phyloP scores from a whole-genome alignment of 2,329 filamentous ascomycete genomes.

The Cladosporium sp. region DNA sequence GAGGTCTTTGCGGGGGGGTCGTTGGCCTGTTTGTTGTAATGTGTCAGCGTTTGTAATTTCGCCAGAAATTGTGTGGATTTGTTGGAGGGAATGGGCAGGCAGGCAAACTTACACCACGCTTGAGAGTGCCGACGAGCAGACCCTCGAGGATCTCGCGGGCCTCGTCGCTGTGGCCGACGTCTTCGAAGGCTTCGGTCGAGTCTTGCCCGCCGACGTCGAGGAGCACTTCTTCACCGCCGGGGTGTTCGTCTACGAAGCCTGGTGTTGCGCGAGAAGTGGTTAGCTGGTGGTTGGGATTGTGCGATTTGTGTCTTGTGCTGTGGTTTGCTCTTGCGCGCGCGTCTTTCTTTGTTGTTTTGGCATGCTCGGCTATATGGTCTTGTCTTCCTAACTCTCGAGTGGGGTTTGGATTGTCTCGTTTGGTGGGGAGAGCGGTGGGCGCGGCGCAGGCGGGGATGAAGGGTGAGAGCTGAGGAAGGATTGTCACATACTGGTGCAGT shows the following conservation, averaged over 20 bases:
- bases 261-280: conserved; percentile 1
- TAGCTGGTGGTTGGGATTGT: background rate
- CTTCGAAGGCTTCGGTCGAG: conserved; percentile 96
- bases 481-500: conserved; percentile 55
- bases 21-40: too few species aligned
- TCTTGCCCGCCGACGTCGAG: conserved; percentile 96
- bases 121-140: conserved; percentile 70
- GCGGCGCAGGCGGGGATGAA: background rate
- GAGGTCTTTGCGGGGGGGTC: conserved; percentile 12
- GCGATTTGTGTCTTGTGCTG: background rate
- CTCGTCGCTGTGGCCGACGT: conserved; percentile 98
- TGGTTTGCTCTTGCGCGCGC: too few species aligned
- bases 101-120: conserved; percentile 64
- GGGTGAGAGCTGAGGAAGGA: background rate
- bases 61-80: background rate
- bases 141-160: conserved; percentile 87
- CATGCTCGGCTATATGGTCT: too few species aligned
- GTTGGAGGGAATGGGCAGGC: background rate
- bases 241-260: conserved; percentile 81
- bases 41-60: too few species aligned
- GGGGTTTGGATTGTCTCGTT: background rate
- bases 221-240: conserved; percentile 96
- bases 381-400: background rate
- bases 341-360: too few species aligned
- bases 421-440: background rate